Evolutionary conservation across 768 basidiomycete genomes (phyloP).

Genomic region (Pseudohyphozyma bogoriensis): DNA sequence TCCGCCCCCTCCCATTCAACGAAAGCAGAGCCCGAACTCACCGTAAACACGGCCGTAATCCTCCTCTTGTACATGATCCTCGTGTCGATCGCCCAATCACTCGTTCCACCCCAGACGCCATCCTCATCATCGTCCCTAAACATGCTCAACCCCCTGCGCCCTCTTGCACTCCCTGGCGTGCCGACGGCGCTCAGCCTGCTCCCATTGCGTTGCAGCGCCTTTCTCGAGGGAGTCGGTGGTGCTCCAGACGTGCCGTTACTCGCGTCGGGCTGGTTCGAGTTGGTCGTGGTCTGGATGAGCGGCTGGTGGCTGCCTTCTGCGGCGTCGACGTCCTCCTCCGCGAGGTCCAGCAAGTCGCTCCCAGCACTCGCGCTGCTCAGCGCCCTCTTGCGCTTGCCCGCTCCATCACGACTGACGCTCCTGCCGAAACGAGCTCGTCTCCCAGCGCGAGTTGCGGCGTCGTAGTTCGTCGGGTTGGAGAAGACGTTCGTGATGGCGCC

Average conservation of each 20-base stretch:
- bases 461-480: conserved; percentile 20
- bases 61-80: conserved; percentile 53
- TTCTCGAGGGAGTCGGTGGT: neutral
- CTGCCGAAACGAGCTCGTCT: neutral
- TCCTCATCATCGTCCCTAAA: conserved; percentile 1
- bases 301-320: conserved; percentile 3
- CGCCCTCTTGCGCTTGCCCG: neutral
- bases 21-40: conserved; percentile 47
- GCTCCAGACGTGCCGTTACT: conserved; percentile 2
- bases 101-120: conserved; percentile 10
- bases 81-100: conserved; percentile 30
- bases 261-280: neutral
- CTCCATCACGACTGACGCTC: too few species aligned
- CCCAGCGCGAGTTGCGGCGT: conserved; percentile 9
- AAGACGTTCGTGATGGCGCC: conserved; percentile 19
- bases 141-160: conserved; percentile 17
- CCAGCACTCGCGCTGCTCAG: conserved; percentile 10
- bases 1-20: too few species aligned
- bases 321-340: conserved; percentile 32
- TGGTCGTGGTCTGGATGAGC: neutral
- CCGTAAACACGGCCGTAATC: conserved; percentile 71
- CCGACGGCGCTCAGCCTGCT: neutral
- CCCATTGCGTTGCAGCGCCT: neutral
- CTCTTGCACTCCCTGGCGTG: conserved; percentile 2
- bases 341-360: conserved; percentile 30